Conservation (phyloP, 2,329 filamentous ascomycete genomes). For the Fusarium sp. region DNA sequence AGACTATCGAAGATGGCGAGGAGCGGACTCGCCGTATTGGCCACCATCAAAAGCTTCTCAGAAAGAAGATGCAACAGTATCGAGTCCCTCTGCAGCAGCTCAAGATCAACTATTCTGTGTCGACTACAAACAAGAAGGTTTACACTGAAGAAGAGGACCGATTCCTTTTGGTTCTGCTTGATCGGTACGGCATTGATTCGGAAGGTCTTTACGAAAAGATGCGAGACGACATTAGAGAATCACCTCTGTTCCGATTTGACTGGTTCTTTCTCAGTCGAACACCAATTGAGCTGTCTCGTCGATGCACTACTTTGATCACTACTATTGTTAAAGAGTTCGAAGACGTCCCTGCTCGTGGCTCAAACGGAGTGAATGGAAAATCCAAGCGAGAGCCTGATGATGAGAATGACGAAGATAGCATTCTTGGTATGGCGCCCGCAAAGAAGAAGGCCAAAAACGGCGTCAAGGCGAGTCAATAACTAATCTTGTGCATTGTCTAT, state of each 20-base stretch:
- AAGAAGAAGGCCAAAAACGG: conserved; percentile 96
- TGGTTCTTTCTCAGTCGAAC: conserved; percentile 99
- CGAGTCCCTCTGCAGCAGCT: conserved; percentile 97
- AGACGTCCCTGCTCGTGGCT: conserved; percentile 64
- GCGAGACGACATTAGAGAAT: conserved; percentile 95
- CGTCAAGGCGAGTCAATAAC: conserved; percentile 74
- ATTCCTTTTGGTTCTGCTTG: conserved; percentile 91
- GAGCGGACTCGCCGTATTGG: conserved; percentile 89
- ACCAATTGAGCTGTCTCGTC: conserved; percentile 88
- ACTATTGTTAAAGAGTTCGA: conserved; percentile 97
- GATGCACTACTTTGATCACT: conserved; percentile 93
- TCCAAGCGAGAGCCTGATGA: conserved; percentile 81
- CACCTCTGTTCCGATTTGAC: conserved; percentile 94
- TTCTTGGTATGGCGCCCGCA: conserved; percentile 81
- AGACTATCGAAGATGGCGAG: conserved; percentile 91
- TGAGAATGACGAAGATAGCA: conserved; percentile 84
- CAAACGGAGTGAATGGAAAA: conserved; percentile 72
- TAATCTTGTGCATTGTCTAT: neutral
- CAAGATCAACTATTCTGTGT: conserved; percentile 98
- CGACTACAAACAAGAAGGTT: conserved; percentile 99
- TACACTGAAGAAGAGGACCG: conserved; percentile 99
- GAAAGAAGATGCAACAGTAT: conserved; percentile 95
- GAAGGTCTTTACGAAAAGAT: conserved; percentile 93
- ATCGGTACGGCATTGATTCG: conserved; percentile 90
- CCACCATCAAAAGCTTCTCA: conserved; percentile 90